Conservation (phyloP, 192 early-diverging fungal genomes). For the Spizellomyces punctatus region DNA sequence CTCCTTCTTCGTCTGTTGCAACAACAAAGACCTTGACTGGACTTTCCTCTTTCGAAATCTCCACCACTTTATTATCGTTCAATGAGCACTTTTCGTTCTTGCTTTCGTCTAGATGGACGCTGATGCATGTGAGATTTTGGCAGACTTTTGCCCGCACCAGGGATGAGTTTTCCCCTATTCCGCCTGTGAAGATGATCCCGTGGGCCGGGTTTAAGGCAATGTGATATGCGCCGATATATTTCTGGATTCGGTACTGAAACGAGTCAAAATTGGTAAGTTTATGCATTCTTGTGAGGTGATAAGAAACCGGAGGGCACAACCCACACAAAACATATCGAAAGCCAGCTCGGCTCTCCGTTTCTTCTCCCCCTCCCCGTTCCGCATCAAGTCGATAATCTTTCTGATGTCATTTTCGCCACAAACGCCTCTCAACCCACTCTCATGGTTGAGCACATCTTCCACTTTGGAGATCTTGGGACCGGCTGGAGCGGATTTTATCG, state of each 20-base stretch:
- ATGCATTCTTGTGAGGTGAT: neutral
- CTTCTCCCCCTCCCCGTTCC: neutral
- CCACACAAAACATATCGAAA: conserved; percentile 42
- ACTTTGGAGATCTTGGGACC: conserved; percentile 38
- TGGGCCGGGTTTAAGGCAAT: conserved; percentile 34
- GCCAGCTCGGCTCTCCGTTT: conserved; percentile 35
- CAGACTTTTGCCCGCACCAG: conserved; percentile 31
- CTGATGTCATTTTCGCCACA: conserved; percentile 39
- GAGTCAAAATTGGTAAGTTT: neutral
- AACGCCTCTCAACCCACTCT: conserved; percentile 40
- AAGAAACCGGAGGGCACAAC: neutral
- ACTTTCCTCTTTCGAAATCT: conserved; percentile 1
- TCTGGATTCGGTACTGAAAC: conserved; percentile 40
- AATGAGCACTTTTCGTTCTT: conserved; percentile 20
- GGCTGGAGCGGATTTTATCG: conserved; percentile 16
- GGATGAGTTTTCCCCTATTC: conserved; percentile 43
- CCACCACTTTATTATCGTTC: conserved; percentile 5
- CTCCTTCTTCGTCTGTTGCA: conserved; percentile 43
- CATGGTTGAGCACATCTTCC: conserved; percentile 43
- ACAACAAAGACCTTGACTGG: conserved; percentile 36
- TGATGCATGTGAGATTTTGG: conserved; percentile 25
- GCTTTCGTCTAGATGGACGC: conserved; percentile 13
- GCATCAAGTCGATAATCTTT: conserved; percentile 36
- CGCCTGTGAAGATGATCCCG: conserved; percentile 46
- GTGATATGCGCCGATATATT: conserved; percentile 45